Base-by-base conservation (phyloP, 176 grass and related monocot species). In the Microstegium vimineum region DNA sequence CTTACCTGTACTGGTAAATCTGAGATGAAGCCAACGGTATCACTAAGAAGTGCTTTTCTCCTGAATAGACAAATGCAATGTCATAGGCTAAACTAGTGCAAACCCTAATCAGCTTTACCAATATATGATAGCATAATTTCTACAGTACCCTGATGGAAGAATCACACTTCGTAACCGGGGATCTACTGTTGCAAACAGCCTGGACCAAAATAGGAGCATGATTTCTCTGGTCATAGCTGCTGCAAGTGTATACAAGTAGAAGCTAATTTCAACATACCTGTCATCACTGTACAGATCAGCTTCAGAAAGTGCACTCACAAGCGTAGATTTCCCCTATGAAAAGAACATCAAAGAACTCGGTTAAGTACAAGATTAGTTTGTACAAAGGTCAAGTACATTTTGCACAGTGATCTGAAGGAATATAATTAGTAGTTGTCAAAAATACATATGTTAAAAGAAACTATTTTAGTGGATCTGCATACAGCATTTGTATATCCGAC, bases 401-500 rank as follows among this genome's bases (percentile, higher is more conserved):
- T 8, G 5, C 22, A 78, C 11, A 26, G 3, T 37, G 31, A 51
- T 78, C 26, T 81, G 32, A 33, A 65, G 41, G 41, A 84, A 30
- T 75, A 78, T 18, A 28, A 4, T 62, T 40, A 26, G 57, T 37
- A 38, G 18, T 69, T 32, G 51, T 47, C 38, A 59, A 77, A 64
- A 54, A 77, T 15, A 38, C 68, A 86, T 86, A 69, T 34, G 79
- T 49, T 80, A 70, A 35, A 65, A 73, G n/a, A 23, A 72, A 82
- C 65, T 75, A 77, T 62, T 42, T 67, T 42, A 49, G 75, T 75
- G 81, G 47, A 82, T 81, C 66, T 31, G 90, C 90, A 36, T 94
- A 98, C 95, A 66, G 95, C 92, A 91, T 98, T 98, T 71, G 95
- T 94, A 79, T 98, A 98, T 72, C 95, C 95, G 56, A 98, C 95